Conservation (phyloP, 257 asterid genomes). For the Misopates orontium region DNA sequence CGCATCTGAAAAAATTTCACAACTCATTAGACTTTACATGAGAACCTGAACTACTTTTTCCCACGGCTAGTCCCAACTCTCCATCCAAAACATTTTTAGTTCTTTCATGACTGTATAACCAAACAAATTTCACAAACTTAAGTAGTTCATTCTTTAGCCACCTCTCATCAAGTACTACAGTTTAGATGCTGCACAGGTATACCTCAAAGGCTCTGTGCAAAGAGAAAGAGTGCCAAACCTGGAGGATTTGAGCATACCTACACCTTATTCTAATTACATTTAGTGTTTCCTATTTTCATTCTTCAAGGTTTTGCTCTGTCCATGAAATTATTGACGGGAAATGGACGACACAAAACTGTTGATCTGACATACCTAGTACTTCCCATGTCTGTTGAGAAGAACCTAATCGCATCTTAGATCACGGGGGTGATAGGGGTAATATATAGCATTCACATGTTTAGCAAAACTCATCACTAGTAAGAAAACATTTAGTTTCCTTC, state of each 20-base stretch:
- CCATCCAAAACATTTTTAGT: slow-evolving; percentile 14
- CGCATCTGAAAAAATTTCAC: slow-evolving; percentile 48
- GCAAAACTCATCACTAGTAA: slow-evolving; percentile 12
- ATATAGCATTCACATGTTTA: neutral
- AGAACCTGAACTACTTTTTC: slow-evolving; percentile 9
- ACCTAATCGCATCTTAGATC: too few relatives aligned
- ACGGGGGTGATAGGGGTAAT: slow-evolving; percentile 7
- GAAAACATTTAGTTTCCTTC: neutral
- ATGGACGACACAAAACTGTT: too few relatives aligned
- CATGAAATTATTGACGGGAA: too few relatives aligned
- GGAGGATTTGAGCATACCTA: too few relatives aligned
- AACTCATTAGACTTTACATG: slow-evolving; percentile 20
- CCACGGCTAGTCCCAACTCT: neutral
- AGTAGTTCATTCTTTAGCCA: neutral
- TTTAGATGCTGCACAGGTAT: neutral
- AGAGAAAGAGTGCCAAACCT: too few relatives aligned
- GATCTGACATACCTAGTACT: too few relatives aligned
- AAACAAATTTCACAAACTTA: neutral
- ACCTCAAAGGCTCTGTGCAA: too few relatives aligned
- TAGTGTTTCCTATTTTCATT: too few relatives aligned
- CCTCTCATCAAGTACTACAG: slow-evolving; percentile 6
- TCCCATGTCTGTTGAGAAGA: too few relatives aligned
- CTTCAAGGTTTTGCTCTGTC: too few relatives aligned
- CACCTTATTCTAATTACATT: too few relatives aligned
- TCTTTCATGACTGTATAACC: too few relatives aligned